A percentile compares a stretch with the other conserved stretches of the same genome.
phyloP scores from a whole-genome alignment of 768 basidiomycete genomes.

The Termitomyces sp. region DNA sequence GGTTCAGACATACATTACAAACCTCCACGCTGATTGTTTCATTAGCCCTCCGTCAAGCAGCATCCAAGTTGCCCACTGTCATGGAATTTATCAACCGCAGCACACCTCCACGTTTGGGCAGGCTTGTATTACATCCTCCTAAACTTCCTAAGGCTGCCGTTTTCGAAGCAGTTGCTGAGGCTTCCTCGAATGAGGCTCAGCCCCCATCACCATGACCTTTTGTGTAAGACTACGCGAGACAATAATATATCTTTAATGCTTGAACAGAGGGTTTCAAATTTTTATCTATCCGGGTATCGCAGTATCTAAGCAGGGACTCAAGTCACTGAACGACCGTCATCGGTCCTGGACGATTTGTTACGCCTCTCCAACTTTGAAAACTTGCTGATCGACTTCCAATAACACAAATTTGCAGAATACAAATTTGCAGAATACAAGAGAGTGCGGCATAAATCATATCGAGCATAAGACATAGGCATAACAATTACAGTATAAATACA shows the following conservation, averaged over 20 bases:
- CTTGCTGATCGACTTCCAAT: not conserved
- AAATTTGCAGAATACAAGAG: too few species aligned
- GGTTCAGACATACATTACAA: not conserved
- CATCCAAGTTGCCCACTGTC: slow-evolving; percentile 77
- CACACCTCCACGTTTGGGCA: slow-evolving; percentile 72
- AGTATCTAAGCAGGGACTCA: not conserved
- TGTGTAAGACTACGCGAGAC: not conserved
- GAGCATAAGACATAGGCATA: not conserved
- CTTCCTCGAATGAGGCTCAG: slow-evolving; percentile 1
- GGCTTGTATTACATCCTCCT: slow-evolving; percentile 47
- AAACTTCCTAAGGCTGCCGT: slow-evolving; percentile 21
- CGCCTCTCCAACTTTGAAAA: not conserved
- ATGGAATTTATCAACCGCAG: slow-evolving; percentile 80
- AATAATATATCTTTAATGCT: not conserved
- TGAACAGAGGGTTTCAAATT: not conserved
- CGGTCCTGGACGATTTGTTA: not conserved
- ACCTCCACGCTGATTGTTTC: not conserved
- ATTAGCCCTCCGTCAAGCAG: slow-evolving; percentile 81
- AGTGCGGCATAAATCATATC: not conserved
- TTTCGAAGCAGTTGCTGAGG: slow-evolving; percentile 5
- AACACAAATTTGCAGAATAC: not conserved
- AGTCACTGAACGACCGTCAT: not conserved
- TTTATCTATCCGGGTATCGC: not conserved
- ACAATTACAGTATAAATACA: not conserved
- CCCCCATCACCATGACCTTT: not conserved